Evolutionary conservation across 164 flowering plant genomes (phyloP), one percentile per base, ranked within the genome.

Genomic region (Brasenia schreberi): DNA sequence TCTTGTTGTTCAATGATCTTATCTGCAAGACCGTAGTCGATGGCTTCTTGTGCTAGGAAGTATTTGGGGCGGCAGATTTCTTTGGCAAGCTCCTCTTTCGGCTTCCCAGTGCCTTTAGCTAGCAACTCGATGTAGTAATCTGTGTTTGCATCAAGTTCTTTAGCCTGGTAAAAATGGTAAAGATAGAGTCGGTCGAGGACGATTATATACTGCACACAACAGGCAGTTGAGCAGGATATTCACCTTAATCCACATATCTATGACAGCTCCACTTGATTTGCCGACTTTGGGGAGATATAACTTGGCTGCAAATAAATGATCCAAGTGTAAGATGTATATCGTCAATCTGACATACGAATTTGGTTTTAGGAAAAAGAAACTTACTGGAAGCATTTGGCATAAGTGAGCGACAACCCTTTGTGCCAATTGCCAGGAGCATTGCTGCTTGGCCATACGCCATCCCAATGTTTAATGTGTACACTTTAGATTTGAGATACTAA

Each of bases 401-500:
- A 19, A 87, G 42, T 67, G 80, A 88, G 66, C 97, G 97, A 53
- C 68, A 77, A 69, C 98, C 98, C 80, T 89, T 89, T 52, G 77
- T 71, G 74, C 97, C 97, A 75, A 82, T 80, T 53, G 93, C 73
- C 16, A 91, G 77, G 69, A 94, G 85, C 98, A 94, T 86, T 62
- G 97, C 98, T 67, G 98, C 96, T 82, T 94, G 98, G 71, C 98
- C 98, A 76, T 64, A 85, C 5, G 98, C 98, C 90, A 79, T 82
- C 68, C 87, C 93, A 65, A 73, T 69, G 67, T 94, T 91, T 63
- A 94, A 79, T 0, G 97, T 94, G 65, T 89, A 86, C 39, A 89
- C 77, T 59, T 82, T 80, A 64, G 91, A 69, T 76, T 81, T 84
- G 84, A 85, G 81, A 58, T 71, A 79, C 98, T 91, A 49, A 33